Evolutionary conservation across 192 early-diverging fungal genomes (phyloP), one percentile per base, ranked within the genome.

Genomic region (Radiomyces spectabilis): DNA sequence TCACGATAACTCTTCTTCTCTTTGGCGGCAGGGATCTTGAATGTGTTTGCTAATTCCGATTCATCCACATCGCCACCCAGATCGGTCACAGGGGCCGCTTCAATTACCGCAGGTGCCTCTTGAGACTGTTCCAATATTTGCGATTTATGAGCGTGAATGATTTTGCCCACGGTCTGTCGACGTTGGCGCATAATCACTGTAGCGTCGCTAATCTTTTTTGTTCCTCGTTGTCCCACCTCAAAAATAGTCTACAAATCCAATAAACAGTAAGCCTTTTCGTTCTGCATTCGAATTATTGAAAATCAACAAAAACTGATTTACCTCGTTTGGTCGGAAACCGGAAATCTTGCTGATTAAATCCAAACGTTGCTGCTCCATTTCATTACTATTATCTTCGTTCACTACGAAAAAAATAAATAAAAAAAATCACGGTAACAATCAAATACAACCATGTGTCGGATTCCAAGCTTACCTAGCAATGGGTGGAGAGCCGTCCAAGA

Each of bases 191-290:
- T 93, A 16, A 86, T 60, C 25, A 75, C 56, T 1, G 81, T 79
- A 19, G 84, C 78, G 0, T 80, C 76, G 2, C 85, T 83, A 6
- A 84, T 48, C 27, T 89, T 76, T 62, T 85, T 94, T 49, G 69
- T 63, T 26, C 96, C 96, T 51, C 90, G 80, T 44, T 79, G 85
- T 22, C 92, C 91, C 30, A 93, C 78, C 60, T 99, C 96, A 64
- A 99, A 99, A 26, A 99, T 86, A 4, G 96, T 96, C 74, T 77
- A 35, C 41, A 34, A 37, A 19, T n/a, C n/a, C n/a, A n/a, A n/a
- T n/a, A n/a, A n/a, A n/a, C n/a, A n/a, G n/a, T n/a, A n/a, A n/a
- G n/a, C n/a, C n/a, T n/a, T n/a, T n/a, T n/a, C n/a, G n/a, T n/a
- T n/a, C n/a, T n/a, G n/a, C n/a, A n/a, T n/a, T n/a, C n/a, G n/a